Conservation (phyloP, 2,329 filamentous ascomycete genomes). For the Harringtonia lauricola region DNA sequence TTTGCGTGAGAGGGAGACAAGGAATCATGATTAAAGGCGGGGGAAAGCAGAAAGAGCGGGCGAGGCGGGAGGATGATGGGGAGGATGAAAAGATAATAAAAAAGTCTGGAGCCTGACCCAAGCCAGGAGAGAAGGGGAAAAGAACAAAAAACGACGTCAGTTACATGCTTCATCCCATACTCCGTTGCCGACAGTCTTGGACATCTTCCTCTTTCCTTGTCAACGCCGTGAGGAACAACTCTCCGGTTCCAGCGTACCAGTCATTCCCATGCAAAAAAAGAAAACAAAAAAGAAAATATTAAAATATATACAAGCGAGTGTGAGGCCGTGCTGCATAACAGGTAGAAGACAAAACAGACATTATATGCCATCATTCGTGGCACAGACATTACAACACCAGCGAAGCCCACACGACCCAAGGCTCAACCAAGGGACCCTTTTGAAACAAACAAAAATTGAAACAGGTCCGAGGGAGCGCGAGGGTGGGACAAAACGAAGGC, state of each 20-base stretch:
- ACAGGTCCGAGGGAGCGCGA: not conserved
- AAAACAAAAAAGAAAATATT: not conserved
- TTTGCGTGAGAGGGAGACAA: not conserved
- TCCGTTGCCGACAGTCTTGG: no score
- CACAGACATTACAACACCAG: not conserved
- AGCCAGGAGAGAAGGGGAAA: no score
- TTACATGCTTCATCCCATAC: no score
- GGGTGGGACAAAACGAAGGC: not conserved
- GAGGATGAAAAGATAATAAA: no score
- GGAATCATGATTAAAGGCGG: not conserved
- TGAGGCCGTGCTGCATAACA: constrained; percentile 1
- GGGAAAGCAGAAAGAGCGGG: no score
- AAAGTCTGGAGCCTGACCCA: no score
- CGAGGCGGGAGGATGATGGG: no score
- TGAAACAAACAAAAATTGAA: not conserved
- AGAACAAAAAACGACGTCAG: no score
- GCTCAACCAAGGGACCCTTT: not conserved
- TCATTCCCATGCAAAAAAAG: not conserved
- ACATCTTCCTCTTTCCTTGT: no score
- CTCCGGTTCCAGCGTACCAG: not conserved
- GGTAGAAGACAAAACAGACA: not conserved
- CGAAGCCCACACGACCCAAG: not conserved
- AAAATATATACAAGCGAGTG: not conserved
- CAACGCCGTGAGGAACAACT: no score
- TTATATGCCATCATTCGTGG: not conserved